Evolutionary conservation across 441 rosid genomes (phyloP).

Genomic region (Arabidopsis lyrata): DNA sequence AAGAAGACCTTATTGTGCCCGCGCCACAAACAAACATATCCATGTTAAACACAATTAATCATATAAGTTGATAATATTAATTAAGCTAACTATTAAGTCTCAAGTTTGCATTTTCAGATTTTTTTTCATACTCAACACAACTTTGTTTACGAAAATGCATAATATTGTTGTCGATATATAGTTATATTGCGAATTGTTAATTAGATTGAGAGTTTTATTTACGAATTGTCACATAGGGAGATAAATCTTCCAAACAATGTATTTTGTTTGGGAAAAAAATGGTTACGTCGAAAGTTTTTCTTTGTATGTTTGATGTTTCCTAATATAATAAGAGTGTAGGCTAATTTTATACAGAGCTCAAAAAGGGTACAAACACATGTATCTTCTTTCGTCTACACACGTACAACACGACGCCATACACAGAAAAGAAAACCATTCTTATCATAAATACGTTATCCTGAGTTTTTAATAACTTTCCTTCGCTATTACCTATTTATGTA

Average conservation of each 20-base stretch:
- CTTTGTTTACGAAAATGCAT: too few relatives aligned
- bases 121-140: too few relatives aligned
- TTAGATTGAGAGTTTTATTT: too few relatives aligned
- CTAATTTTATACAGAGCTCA: background rate
- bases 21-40: too few relatives aligned
- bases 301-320: background rate
- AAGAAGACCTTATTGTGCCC: too few relatives aligned
- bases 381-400: slow-evolving; percentile 30
- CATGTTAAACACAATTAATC: too few relatives aligned
- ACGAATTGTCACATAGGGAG: too few relatives aligned
- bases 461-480: background rate
- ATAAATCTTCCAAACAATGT: background rate
- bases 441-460: slow-evolving; percentile 13
- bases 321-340: background rate
- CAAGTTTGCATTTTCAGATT: too few relatives aligned
- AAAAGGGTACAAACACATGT: slow-evolving; percentile 16
- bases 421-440: slow-evolving; percentile 28
- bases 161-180: too few relatives aligned
- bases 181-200: too few relatives aligned
- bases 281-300: background rate
- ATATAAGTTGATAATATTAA: too few relatives aligned
- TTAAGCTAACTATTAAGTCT: too few relatives aligned
- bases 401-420: slow-evolving; percentile 24
- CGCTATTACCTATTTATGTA: slow-evolving; percentile 7
- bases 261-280: background rate